phyloP scores from a whole-genome alignment of 1,284 basidiomycete species.

The Boletus subluridellus region DNA sequence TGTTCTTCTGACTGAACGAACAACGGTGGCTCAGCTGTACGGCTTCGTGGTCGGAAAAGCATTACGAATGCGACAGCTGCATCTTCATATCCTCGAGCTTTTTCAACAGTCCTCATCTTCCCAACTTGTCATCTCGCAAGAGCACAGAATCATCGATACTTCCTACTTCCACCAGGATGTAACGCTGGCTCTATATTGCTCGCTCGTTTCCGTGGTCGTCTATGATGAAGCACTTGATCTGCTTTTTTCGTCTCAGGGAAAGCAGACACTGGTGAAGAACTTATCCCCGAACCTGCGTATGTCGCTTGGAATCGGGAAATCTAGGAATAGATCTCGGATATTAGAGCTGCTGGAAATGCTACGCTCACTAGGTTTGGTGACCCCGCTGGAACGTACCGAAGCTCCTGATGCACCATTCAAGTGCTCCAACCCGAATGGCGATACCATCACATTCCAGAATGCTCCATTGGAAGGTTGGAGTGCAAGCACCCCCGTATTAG shows the following conservation, averaged over 20 bases:
- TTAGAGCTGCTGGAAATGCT: conserved; percentile 60
- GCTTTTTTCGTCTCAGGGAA: conserved; percentile 46
- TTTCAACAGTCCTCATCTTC: conserved; percentile 43
- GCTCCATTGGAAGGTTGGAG: conserved; percentile 45
- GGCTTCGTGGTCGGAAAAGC: conserved; percentile 66
- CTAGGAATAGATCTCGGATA: conserved; percentile 54
- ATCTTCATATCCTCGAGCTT: conserved; percentile 51
- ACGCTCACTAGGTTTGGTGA: conserved; percentile 49
- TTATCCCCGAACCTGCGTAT: conserved; percentile 48
- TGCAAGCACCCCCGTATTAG: conserved; percentile 39
- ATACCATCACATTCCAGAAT: conserved; percentile 47
- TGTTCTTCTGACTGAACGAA: conserved; percentile 60
- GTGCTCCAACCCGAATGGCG: conserved; percentile 40
- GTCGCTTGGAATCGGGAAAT: conserved; percentile 53
- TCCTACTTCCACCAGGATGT: conserved; percentile 58
- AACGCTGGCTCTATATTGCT: conserved; percentile 56
- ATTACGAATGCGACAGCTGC: conserved; percentile 58
- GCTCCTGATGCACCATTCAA: conserved; percentile 42
- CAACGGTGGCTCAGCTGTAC: conserved; percentile 62
- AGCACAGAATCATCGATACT: conserved; percentile 53
- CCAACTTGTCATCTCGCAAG: conserved; percentile 47
- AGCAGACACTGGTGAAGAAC: conserved; percentile 46
- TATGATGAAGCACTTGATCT: conserved; percentile 53
- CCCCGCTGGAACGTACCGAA: conserved; percentile 49
- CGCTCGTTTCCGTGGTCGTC: conserved; percentile 53